Percentiles rank a stretch among this genome's conserved stretches.
Conservation (phyloP, 495 filamentous ascomycete genomes). For the Aspergillus hancockii region DNA sequence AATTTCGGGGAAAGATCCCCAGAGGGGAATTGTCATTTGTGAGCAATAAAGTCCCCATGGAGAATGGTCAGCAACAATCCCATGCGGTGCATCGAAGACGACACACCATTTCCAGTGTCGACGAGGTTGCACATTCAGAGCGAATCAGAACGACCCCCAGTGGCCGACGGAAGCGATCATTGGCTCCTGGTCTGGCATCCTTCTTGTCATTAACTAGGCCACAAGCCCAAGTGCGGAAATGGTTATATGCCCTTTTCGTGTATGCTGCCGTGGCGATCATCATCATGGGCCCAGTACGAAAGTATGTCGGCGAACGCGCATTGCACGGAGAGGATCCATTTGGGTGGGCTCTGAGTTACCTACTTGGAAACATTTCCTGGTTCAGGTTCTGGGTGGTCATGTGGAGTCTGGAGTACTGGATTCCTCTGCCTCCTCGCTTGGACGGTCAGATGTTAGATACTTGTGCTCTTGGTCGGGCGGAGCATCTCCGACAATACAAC, state of each 20-base stretch:
- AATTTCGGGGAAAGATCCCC: conserved; percentile 17
- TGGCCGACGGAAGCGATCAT: conserved; percentile 66
- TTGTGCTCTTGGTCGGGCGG: conserved; percentile 56
- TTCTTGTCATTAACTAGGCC: conserved; percentile 78
- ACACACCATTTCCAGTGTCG: conserved; percentile 53
- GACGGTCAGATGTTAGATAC: conserved; percentile 28
- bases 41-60: conserved; percentile 24
- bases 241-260: conserved; percentile 78
- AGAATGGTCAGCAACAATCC: conserved; percentile 24
- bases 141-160: conserved; percentile 57
- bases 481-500: conserved; percentile 54
- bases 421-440: conserved; percentile 63
- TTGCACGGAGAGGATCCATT: conserved; percentile 76
- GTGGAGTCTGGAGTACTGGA: conserved; percentile 71
- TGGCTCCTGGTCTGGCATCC: conserved; percentile 65
- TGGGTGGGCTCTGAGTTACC: conserved; percentile 88
- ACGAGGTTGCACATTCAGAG: conserved; percentile 34
- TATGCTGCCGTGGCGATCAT: conserved; percentile 64
- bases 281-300: conserved; percentile 70
- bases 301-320: conserved; percentile 64
- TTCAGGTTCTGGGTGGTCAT: conserved; percentile 68
- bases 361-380: conserved; percentile 74
- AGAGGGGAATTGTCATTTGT: conserved; percentile 20
- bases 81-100: conserved; percentile 36
- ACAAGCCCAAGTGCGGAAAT: conserved; percentile 75